Conservation (phyloP, 768 basidiomycete genomes). For the Butyriboletus loyo region DNA sequence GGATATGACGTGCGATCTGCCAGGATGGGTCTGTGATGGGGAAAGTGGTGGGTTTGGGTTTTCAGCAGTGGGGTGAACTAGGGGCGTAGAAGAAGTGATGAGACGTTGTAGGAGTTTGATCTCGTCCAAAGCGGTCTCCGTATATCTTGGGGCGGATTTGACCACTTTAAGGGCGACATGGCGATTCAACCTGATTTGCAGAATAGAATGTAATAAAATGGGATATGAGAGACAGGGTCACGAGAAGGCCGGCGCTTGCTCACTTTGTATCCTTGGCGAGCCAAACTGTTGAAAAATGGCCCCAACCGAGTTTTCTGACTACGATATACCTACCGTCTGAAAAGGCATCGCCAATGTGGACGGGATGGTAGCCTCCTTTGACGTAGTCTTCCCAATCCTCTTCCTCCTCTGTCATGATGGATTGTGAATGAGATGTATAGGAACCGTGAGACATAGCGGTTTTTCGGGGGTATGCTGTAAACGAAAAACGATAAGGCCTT, state of each 20-base stretch:
- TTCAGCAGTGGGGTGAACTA: conserved; percentile 42
- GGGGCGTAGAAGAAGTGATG: conserved; percentile 75
- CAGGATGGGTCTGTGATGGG: conserved; percentile 75
- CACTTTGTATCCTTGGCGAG: conserved; percentile 80
- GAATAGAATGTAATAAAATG: conserved; percentile 16
- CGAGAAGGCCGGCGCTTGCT: conserved; percentile 25
- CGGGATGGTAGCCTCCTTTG: conserved; percentile 85
- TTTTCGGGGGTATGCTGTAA: conserved; percentile 36
- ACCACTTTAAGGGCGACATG: conserved; percentile 99
- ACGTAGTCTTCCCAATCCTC: conserved; percentile 92
- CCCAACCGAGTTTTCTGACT: conserved; percentile 94
- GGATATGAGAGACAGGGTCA: background rate
- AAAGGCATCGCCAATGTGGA: conserved; percentile 90
- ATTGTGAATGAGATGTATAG: conserved; percentile 67
- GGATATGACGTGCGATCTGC: conserved; percentile 91
- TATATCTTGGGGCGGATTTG: conserved; percentile 95
- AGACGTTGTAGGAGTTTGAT: conserved; percentile 96
- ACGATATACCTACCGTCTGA: conserved; percentile 84
- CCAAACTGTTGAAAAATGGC: conserved; percentile 95
- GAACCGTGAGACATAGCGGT: conserved; percentile 67
- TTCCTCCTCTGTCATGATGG: conserved; percentile 87
- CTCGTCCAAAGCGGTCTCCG: conserved; percentile 97
- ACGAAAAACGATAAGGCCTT: conserved; percentile 31
- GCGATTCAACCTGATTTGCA: conserved; percentile 69
- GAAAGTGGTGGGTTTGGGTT: conserved; percentile 50